Conservation (phyloP, 2,329 filamentous ascomycete species). For the Phialocephala subalpina region DNA sequence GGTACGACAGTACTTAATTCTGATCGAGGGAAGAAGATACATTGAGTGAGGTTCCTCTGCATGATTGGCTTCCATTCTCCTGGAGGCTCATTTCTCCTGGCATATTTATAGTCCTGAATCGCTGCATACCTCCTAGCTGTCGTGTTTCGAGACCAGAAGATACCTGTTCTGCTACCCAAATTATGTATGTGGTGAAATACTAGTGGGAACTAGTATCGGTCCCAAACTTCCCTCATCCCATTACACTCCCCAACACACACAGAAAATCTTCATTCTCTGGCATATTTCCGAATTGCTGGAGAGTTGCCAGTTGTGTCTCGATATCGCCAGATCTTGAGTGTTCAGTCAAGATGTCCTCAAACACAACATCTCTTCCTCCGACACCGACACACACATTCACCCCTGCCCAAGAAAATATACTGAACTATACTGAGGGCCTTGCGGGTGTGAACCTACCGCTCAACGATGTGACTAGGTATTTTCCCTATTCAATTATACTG, state of each 20-base stretch:
- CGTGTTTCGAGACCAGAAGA: not conserved
- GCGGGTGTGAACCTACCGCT: constrained; percentile 27
- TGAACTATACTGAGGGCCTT: constrained; percentile 27
- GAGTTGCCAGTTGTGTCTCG: not conserved
- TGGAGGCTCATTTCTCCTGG: not conserved
- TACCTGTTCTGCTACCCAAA: no score
- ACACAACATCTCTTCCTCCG: not conserved
- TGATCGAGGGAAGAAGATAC: not conserved
- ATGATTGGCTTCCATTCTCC: not conserved
- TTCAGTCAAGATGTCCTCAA: not conserved
- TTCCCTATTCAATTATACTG: not conserved
- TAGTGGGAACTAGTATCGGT: no score
- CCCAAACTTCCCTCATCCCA: no score
- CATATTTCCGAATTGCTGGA: no score
- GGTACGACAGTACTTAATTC: not conserved
- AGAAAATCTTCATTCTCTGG: no score
- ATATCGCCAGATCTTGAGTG: not conserved
- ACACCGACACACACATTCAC: constrained; percentile 1
- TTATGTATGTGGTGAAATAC: no score
- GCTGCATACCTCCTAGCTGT: not conserved
- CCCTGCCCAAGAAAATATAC: constrained; percentile 14
- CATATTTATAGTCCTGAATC: not conserved
- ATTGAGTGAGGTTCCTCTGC: not conserved
- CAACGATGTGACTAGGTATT: constrained; percentile 24
- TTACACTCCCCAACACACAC: no score